phyloP scores from a whole-genome alignment of 306 rosid genomes.

The Aeschynomene evenia region DNA sequence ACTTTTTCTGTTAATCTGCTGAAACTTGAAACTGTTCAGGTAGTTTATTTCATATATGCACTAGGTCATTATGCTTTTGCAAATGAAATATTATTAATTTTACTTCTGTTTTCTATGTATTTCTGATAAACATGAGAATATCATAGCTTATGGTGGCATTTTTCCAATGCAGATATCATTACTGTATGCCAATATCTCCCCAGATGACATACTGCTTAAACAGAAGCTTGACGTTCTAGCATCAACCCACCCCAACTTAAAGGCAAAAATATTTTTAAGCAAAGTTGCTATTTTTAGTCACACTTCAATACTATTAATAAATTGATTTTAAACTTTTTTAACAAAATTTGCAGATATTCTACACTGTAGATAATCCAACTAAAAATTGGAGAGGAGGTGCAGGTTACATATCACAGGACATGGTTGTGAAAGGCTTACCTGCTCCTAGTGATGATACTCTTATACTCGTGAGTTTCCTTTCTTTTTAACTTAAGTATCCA shows the following conservation, averaged over 20 bases:
- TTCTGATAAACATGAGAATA: slow-evolving; percentile 14
- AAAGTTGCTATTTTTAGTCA: not conserved
- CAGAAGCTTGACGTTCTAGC: slow-evolving; percentile 89
- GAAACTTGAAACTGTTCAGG: not conserved
- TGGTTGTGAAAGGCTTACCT: slow-evolving; percentile 88
- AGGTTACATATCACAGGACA: slow-evolving; percentile 82
- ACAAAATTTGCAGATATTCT: slow-evolving; percentile 58
- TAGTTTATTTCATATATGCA: slow-evolving; percentile 18
- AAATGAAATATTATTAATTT: not conserved
- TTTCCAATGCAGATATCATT: slow-evolving; percentile 64
- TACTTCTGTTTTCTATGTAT: not conserved
- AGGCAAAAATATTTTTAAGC: slow-evolving; percentile 49
- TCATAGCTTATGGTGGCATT: slow-evolving; percentile 37
- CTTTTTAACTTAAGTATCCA: not conserved
- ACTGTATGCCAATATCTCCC: slow-evolving; percentile 81
- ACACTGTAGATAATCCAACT: slow-evolving; percentile 81
- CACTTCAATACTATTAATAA: slow-evolving; percentile 6
- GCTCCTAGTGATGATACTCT: slow-evolving; percentile 70
- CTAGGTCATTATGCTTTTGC: slow-evolving; percentile 15
- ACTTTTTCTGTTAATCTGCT: not conserved
- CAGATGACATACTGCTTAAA: slow-evolving; percentile 92
- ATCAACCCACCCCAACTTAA: slow-evolving; percentile 80
- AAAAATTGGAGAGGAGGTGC: slow-evolving; percentile 90
- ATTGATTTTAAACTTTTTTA: not conserved
- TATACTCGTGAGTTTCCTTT: slow-evolving; percentile 73